Conservation (phyloP, 2,329 filamentous ascomycete genomes). For the Penicillium hesseltinei region DNA sequence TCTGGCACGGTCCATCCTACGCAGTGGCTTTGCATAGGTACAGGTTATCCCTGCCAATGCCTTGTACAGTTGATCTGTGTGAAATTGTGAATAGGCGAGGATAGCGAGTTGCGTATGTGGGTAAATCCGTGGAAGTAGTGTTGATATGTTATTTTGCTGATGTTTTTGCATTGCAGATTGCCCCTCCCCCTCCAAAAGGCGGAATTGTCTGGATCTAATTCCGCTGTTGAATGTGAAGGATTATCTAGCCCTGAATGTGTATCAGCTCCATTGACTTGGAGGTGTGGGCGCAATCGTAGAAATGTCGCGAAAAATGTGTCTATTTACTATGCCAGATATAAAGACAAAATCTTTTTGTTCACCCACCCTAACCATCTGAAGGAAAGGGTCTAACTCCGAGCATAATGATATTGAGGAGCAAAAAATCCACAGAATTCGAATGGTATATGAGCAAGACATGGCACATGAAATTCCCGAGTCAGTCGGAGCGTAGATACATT, state of each 20-base stretch:
- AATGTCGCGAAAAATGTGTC: not conserved
- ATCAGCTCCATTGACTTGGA: not conserved
- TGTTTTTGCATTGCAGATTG: constrained; percentile 12
- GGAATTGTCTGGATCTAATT: not conserved
- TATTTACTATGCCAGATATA: constrained; percentile 10
- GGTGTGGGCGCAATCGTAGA: not conserved
- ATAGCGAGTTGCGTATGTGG: not conserved
- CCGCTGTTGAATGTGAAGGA: not conserved
- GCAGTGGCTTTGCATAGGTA: constrained; percentile 1
- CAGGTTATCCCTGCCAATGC: not conserved
- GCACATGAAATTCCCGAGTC: constrained; percentile 23
- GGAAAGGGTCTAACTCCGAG: constrained; percentile 18
- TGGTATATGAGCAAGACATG: constrained; percentile 31
- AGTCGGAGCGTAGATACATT: constrained; percentile 11
- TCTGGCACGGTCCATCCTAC: constrained; percentile 8
- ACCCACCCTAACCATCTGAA: constrained; percentile 12
- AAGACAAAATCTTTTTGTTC: constrained; percentile 18
- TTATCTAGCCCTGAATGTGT: not conserved
- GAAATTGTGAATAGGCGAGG: not conserved
- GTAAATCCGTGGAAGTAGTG: constrained; percentile 5
- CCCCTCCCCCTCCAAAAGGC: constrained; percentile 5
- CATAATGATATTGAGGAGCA: constrained; percentile 20
- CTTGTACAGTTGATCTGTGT: not conserved
- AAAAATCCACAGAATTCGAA: constrained; percentile 18
- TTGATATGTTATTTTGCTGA: not conserved